Percentiles rank a stretch among this genome's conserved stretches.
Evolutionary conservation across 345 rosid species (phyloP).

Genomic region (Hevea brasiliensis): DNA sequence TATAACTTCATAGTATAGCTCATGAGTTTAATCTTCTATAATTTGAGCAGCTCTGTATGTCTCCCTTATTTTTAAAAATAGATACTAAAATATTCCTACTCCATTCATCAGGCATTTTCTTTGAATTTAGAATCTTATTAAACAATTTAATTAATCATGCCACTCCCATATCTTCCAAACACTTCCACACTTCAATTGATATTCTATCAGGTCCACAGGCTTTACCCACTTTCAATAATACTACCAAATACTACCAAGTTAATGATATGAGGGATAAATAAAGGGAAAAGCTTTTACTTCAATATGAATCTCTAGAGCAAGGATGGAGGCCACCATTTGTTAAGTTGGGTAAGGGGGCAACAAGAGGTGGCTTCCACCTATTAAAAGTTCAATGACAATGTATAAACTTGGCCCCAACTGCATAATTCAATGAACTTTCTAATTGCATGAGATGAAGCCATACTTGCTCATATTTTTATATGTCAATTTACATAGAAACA

Average conservation of each 20-base stretch:
- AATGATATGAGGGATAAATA: conserved; percentile 29
- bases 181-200: too few relatives aligned
- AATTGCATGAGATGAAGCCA: conserved; percentile 5
- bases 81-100: too few relatives aligned
- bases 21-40: too few relatives aligned
- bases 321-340: conserved; percentile 19
- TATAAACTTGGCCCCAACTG: conserved; percentile 36
- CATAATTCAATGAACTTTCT: conserved; percentile 32
- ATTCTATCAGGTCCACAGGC: too few relatives aligned
- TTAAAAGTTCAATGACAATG: conserved; percentile 32
- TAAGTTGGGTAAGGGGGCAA: conserved; percentile 23
- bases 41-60: too few relatives aligned
- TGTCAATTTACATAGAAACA: conserved; percentile 1
- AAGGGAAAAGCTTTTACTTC: conserved; percentile 22
- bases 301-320: conserved; percentile 19
- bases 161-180: too few relatives aligned
- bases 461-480: neutral
- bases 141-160: too few relatives aligned
- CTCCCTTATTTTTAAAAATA: too few relatives aligned
- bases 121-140: too few relatives aligned
- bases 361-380: conserved; percentile 52
- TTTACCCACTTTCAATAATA: too few relatives aligned
- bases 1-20: too few relatives aligned
- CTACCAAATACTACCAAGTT: conserved; percentile 38
- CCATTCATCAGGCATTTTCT: too few relatives aligned